Base-by-base conservation (phyloP, 2,329 filamentous ascomycete species). In the Aspergillus phoenicis region DNA sequence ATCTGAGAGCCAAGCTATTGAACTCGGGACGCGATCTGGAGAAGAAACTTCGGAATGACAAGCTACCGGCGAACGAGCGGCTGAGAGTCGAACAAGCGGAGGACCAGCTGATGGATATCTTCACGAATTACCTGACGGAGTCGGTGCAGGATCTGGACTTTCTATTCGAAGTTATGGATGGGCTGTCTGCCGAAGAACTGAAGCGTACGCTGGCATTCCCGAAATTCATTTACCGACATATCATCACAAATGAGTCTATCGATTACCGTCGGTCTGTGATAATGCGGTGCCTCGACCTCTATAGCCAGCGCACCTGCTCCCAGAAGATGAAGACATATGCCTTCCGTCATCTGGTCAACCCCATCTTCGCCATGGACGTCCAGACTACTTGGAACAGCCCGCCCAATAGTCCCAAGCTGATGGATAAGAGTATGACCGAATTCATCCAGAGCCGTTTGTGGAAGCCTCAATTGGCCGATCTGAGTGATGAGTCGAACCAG, bases 311-410 rank as follows among this genome's bases (percentile, higher is more conserved):
- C 71, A 86, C 83, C 49, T 91, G 89, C 11, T 88, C 90, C 0
- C 95, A 97, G 76, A 93, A 90, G 80, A 91, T 91, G 48, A 99
- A 99, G 77, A 90, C 93, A 56, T 99, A 97, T 75, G 82, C 96
- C 38, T 88, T 99, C 72, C 92, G 92, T 73, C 89, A 97, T 74
- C 85, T 99, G 33, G 91, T 97, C 66, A 99, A 98, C 70, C 96
- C 95, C 0, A 96, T 98, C 41, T 86, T 99, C 58, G 93, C 94
- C 3, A 97, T 94, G 90, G 95, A 99, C 77, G 89, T 97, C 41
- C 94, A 95, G 86, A 87, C 89, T 24, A 89, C 90, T 61, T 95
- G 91, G 75, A 84, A 85, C 30, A 82, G 81, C 58, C 77, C 80
- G 43, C 82, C 83, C 41, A 83, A 83, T 65, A 84, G 84, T 3